A percentile compares a stretch with the other conserved stretches of the same genome.
Evolutionary conservation across 164 flowering plant species (phyloP).

Genomic region (Macadamia tetraphylla): DNA sequence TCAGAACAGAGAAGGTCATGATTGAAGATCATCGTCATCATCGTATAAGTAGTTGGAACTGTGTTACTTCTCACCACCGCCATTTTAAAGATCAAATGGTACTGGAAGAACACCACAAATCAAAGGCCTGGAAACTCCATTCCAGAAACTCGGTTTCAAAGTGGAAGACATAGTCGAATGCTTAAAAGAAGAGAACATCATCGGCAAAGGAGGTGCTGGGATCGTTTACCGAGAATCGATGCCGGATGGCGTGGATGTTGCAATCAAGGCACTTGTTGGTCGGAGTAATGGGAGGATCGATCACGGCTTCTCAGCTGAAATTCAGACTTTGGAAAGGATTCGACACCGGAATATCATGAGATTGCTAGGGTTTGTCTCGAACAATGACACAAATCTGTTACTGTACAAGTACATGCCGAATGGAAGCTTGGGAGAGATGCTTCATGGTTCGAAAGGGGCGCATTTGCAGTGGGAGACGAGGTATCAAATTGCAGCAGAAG

Average conservation of each 20-base stretch:
- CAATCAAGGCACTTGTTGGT: slow-evolving; percentile 41
- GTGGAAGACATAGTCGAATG: slow-evolving; percentile 80
- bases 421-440: too few species aligned
- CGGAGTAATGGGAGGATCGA: too few species aligned
- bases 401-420: too few species aligned
- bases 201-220: slow-evolving; percentile 62
- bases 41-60: slow-evolving; percentile 15
- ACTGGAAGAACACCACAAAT: slow-evolving; percentile 23
- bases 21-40: slow-evolving; percentile 20
- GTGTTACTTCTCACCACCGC: slow-evolving; percentile 14
- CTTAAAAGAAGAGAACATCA: slow-evolving; percentile 50
- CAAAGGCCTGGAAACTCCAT: slow-evolving; percentile 68
- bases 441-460: too few species aligned
- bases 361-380: too few species aligned
- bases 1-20: slow-evolving; percentile 1
- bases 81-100: slow-evolving; percentile 12
- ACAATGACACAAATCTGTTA: too few species aligned
- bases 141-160: slow-evolving; percentile 64
- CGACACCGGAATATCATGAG: too few species aligned
- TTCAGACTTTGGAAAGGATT: too few species aligned
- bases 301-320: too few species aligned
- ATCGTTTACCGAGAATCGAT: slow-evolving; percentile 83
- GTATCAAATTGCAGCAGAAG: too few species aligned
- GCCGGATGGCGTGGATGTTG: slow-evolving; percentile 63
- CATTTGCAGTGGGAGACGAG: too few species aligned